Percentiles rank a stretch among this genome's conserved stretches.
phyloP scores from a whole-genome alignment of 148 eudicot species.

The Fallopia convolvulus region DNA sequence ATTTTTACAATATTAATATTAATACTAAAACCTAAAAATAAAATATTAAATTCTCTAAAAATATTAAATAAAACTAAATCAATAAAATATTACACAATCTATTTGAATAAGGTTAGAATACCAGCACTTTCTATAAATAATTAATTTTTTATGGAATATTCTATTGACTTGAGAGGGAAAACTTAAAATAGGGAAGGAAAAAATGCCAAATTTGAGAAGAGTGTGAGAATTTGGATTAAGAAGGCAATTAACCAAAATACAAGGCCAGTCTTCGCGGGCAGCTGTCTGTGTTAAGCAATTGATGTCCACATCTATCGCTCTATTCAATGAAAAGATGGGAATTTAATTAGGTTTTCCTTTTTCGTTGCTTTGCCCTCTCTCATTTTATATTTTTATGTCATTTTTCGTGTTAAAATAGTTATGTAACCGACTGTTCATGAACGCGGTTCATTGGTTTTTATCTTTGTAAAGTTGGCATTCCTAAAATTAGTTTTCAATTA shows the following conservation, averaged over 20 bases:
- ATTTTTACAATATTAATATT: no score
- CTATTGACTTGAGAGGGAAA: neutral
- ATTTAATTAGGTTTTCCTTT: constrained; percentile 13
- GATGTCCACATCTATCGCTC: neutral
- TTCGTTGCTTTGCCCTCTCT: neutral
- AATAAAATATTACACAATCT: no score
- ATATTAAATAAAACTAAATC: no score
- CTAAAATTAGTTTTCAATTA: constrained; percentile 13
- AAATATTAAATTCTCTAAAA: no score
- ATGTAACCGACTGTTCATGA: constrained; percentile 12
- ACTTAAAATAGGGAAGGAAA: neutral
- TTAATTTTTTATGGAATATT: no score
- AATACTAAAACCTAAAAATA: no score
- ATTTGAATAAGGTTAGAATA: no score
- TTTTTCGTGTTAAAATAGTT: neutral
- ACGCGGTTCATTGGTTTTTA: constrained; percentile 21
- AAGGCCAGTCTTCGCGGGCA: neutral
- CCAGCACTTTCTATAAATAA: no score
- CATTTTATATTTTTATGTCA: neutral
- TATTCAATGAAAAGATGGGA: neutral
- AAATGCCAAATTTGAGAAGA: neutral
- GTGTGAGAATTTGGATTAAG: neutral
- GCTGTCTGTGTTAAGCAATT: neutral
- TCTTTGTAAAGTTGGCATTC: constrained; percentile 14
- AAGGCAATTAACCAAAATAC: neutral